Percentiles rank a stretch among this genome's conserved stretches.
Evolutionary conservation across 495 filamentous ascomycete species (phyloP).

Genomic region (Darksidea phi): DNA sequence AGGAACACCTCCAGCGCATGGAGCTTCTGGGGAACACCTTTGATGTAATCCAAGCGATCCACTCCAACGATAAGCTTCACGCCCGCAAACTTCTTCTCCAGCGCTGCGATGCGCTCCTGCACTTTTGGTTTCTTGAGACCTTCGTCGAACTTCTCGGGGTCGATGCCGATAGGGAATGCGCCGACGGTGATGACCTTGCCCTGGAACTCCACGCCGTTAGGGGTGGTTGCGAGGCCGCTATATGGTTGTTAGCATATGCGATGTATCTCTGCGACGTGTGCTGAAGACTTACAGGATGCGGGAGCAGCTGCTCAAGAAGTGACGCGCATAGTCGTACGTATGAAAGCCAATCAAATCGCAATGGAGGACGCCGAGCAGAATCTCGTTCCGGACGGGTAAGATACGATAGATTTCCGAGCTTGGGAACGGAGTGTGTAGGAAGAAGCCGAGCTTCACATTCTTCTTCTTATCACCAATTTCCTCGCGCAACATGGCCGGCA

Average conservation of each 20-base stretch:
- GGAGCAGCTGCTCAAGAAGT: slow-evolving; percentile 84
- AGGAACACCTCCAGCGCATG: slow-evolving; percentile 89
- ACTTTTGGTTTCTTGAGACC: slow-evolving; percentile 78
- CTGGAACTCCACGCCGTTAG: slow-evolving; percentile 76
- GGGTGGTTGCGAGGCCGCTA: slow-evolving; percentile 75
- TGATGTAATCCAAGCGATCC: slow-evolving; percentile 92
- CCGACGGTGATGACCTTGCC: slow-evolving; percentile 71
- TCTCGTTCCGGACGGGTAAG: slow-evolving; percentile 78
- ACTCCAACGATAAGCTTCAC: slow-evolving; percentile 90
- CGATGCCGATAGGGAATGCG: slow-evolving; percentile 91
- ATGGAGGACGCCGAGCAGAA: slow-evolving; percentile 75
- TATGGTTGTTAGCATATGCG: slow-evolving; percentile 1
- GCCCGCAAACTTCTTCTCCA: slow-evolving; percentile 80
- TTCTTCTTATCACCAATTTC: slow-evolving; percentile 67
- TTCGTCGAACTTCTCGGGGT: slow-evolving; percentile 91
- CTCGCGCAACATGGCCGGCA: slow-evolving; percentile 81
- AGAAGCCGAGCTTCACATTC: slow-evolving; percentile 88
- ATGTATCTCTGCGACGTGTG: background rate
- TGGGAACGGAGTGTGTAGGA: slow-evolving; percentile 92
- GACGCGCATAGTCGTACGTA: slow-evolving; percentile 88
- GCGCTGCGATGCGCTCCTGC: slow-evolving; percentile 69
- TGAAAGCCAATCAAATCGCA: slow-evolving; percentile 93
- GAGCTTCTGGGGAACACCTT: slow-evolving; percentile 91
- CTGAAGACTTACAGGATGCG: slow-evolving; percentile 65
- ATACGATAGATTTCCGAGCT: slow-evolving; percentile 89